A percentile compares a stretch with the other conserved stretches of the same genome.
These are phyloP conservation scores for Phialophora tarda DNA, from an alignment of 2,329 filamentous ascomycete genomes.

Conservation along the genomic window DNA sequence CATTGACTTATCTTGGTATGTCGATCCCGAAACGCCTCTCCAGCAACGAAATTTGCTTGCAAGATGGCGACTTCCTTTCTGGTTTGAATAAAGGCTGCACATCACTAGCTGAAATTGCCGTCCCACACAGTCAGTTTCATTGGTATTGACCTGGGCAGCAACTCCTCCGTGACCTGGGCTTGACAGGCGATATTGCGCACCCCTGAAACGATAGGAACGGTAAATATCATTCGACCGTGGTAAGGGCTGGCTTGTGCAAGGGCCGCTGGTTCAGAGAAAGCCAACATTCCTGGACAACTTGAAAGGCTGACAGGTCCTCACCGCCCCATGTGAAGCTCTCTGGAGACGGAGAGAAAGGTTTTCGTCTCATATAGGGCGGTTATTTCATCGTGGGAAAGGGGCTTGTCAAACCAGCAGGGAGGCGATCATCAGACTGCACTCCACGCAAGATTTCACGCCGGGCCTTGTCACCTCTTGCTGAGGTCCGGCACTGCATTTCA, in stretches of 20 bases:
- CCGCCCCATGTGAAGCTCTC: background rate
- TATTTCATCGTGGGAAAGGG: background rate
- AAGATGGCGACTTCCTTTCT: background rate
- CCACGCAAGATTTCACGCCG: background rate
- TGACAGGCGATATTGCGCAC: background rate
- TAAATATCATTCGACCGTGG: background rate
- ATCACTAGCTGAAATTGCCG: background rate
- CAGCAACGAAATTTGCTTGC: background rate
- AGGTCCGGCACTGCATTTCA: background rate
- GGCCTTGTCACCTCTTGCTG: background rate
- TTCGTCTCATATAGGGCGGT: background rate
- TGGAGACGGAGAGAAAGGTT: background rate
- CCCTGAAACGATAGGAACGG: background rate
- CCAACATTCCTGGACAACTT: background rate
- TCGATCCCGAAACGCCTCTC: background rate
- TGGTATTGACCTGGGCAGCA: background rate
- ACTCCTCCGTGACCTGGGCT: background rate
- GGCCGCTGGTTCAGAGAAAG: background rate
- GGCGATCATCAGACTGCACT: background rate
- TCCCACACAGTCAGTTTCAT: background rate
- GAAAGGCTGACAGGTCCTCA: background rate
- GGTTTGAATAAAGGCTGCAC: background rate
- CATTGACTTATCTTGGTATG: background rate
- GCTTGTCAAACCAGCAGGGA: background rate
- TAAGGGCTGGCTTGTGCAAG: background rate